phyloP scores from a whole-genome alignment of 768 basidiomycete genomes.

The Sporobolomyces roseus region DNA sequence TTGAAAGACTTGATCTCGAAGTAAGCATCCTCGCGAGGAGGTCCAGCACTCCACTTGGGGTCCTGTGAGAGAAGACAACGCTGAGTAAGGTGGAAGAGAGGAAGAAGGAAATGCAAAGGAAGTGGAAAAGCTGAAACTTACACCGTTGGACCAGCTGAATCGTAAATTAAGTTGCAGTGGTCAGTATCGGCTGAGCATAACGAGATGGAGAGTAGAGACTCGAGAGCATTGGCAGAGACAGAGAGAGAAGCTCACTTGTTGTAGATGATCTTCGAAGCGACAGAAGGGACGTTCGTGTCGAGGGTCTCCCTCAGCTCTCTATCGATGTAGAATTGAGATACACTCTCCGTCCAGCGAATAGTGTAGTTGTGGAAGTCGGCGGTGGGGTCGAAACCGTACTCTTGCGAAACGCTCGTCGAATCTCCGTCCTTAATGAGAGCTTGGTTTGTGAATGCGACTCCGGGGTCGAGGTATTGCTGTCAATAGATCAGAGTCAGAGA shows the following conservation, averaged over 20 bases:
- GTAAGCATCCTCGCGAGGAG: slow-evolving; percentile 5
- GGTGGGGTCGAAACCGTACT: slow-evolving; percentile 17
- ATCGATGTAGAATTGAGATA: slow-evolving; percentile 17
- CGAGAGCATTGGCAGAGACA: no score
- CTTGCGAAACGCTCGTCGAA: not conserved
- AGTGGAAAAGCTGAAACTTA: no score
- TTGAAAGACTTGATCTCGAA: slow-evolving; percentile 14
- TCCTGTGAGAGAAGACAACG: no score
- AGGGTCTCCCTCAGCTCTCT: not conserved
- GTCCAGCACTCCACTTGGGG: slow-evolving; percentile 5
- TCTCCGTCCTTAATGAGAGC: not conserved
- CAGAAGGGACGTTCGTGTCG: slow-evolving; percentile 1
- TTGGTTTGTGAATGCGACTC: slow-evolving; percentile 21
- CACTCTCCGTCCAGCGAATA: slow-evolving; percentile 1
- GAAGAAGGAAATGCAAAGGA: no score
- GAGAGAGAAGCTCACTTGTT: slow-evolving; percentile 5
- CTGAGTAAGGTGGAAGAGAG: no score
- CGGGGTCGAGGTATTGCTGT: not conserved
- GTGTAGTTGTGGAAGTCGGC: slow-evolving; percentile 27
- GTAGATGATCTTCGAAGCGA: slow-evolving; percentile 1
- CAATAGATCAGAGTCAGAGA: no score
- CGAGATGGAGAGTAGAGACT: no score
- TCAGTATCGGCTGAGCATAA: no score
- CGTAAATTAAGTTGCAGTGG: no score
- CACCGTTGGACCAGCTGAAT: no score